These are phyloP conservation scores for Taphrina populina DNA, from an alignment of 1,139 yeast species.

Conservation along the genomic window DNA sequence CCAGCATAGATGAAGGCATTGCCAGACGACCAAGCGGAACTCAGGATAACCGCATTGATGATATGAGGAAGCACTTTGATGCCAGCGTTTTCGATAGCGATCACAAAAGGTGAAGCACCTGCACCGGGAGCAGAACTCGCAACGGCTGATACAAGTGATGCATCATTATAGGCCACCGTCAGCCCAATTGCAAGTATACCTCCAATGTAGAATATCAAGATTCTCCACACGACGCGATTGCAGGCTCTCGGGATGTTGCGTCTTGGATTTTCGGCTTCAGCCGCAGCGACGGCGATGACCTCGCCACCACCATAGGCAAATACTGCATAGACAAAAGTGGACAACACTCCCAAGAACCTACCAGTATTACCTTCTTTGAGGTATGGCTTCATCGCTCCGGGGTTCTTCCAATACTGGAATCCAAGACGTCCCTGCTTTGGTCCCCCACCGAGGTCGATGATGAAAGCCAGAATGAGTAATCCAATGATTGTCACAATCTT, in stretches of 20 bases:
- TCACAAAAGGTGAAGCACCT: constrained; percentile 70
- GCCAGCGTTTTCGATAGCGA: constrained; percentile 68
- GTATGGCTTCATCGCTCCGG: constrained; percentile 56
- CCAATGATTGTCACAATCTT: constrained; percentile 55
- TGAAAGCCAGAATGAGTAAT: constrained; percentile 58
- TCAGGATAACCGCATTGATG: constrained; percentile 69
- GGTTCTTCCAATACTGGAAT: constrained; percentile 57
- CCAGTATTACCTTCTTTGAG: constrained; percentile 49
- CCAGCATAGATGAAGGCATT: constrained; percentile 70
- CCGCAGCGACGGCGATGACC: constrained; percentile 78
- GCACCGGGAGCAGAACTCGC: constrained; percentile 47
- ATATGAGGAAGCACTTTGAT: constrained; percentile 68
- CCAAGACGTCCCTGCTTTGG: constrained; percentile 48
- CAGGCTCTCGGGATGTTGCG: constrained; percentile 65
- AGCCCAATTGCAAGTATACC: constrained; percentile 64
- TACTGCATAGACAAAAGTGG: constrained; percentile 83
- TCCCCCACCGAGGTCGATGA: constrained; percentile 65
- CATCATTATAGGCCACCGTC: constrained; percentile 75
- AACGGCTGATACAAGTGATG: constrained; percentile 43
- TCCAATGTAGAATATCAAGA: constrained; percentile 61
- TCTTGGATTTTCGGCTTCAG: constrained; percentile 76
- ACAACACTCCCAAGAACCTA: constrained; percentile 71
- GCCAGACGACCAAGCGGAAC: constrained; percentile 67
- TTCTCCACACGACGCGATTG: constrained; percentile 73
- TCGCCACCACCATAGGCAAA: constrained; percentile 85